phyloP scores from a whole-genome alignment of 108 stramenopile species.

The Ochromonas danica region DNA sequence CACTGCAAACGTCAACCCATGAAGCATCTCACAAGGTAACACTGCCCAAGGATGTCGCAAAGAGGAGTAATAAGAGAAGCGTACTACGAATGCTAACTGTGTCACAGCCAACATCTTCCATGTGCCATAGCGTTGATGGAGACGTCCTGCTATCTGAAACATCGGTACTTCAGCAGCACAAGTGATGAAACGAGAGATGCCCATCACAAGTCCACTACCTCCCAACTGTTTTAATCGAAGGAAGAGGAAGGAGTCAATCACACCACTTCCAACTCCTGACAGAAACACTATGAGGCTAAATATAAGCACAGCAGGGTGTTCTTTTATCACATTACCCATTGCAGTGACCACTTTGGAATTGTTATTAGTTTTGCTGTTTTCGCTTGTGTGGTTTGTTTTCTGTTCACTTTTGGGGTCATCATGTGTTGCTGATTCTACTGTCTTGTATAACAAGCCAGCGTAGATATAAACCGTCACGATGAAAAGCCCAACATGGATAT shows the following conservation, averaged over 20 bases:
- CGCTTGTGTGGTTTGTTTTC: not conserved
- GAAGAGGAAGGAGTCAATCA: conserved; percentile 12
- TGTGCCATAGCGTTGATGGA: conserved; percentile 7
- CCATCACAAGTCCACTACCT: conserved; percentile 11
- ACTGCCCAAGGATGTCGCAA: not conserved
- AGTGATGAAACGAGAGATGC: conserved; percentile 4
- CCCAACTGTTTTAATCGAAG: conserved; percentile 25
- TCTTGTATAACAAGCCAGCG: not conserved
- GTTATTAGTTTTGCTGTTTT: not conserved
- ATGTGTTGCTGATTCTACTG: not conserved
- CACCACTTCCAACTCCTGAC: not conserved
- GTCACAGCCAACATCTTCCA: not conserved
- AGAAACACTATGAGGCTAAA: not conserved
- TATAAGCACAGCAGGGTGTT: not conserved
- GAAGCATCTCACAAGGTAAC: conserved; percentile 2
- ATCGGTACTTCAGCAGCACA: conserved; percentile 26
- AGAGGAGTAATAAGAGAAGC: conserved; percentile 6
- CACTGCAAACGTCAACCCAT: conserved; percentile 13
- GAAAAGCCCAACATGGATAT: not conserved
- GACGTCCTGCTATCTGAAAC: conserved; percentile 10
- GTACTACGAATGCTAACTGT: conserved; percentile 9
- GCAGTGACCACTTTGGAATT: not conserved
- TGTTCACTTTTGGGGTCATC: not conserved
- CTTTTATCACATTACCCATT: not conserved
- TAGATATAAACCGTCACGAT: not conserved